These are phyloP conservation scores for Pichia nanzhaoensis DNA, from an alignment of 805 yeast species.

Conservation along the genomic window DNA sequence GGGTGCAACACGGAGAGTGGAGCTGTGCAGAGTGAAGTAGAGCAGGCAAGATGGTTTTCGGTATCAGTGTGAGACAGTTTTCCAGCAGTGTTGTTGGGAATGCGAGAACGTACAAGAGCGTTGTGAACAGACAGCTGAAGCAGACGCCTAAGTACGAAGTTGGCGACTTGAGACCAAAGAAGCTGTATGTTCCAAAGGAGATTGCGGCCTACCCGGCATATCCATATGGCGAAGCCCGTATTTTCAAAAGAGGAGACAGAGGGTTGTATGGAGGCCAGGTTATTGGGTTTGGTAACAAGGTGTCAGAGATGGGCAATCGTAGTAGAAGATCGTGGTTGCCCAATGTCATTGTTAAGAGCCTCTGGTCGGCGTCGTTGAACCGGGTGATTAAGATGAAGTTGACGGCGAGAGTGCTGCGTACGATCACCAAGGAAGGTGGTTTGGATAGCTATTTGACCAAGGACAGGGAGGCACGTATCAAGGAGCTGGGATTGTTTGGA, in stretches of 20 bases:
- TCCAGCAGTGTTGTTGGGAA: slow-evolving; percentile 16
- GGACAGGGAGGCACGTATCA: slow-evolving; percentile 82
- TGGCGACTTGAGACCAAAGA: slow-evolving; percentile 47
- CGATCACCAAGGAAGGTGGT: slow-evolving; percentile 92
- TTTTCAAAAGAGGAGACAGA: slow-evolving; percentile 76
- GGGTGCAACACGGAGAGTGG: too few species aligned
- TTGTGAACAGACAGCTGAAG: slow-evolving; percentile 43
- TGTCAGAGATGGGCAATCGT: slow-evolving; percentile 71
- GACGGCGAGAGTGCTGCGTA: slow-evolving; percentile 74
- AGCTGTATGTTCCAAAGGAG: slow-evolving; percentile 36
- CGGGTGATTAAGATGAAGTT: slow-evolving; percentile 51
- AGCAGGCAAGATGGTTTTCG: slow-evolving; percentile 1
- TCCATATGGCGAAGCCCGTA: slow-evolving; percentile 70
- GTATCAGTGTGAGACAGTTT: slow-evolving; percentile 13
- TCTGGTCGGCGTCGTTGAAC: slow-evolving; percentile 81
- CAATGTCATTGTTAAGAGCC: slow-evolving; percentile 63
- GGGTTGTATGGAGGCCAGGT: slow-evolving; percentile 91
- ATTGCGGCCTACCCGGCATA: slow-evolving; percentile 51
- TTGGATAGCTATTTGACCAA: slow-evolving; percentile 81
- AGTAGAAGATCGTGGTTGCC: slow-evolving; percentile 73
- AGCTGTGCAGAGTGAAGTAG: not conserved
- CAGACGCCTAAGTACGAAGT: slow-evolving; percentile 37
- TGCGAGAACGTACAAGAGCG: slow-evolving; percentile 32
- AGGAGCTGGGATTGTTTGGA: slow-evolving; percentile 88
- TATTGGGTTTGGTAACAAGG: slow-evolving; percentile 65